Conservation (phyloP, 1,139 yeast species). For the Blastobotrys apis region DNA sequence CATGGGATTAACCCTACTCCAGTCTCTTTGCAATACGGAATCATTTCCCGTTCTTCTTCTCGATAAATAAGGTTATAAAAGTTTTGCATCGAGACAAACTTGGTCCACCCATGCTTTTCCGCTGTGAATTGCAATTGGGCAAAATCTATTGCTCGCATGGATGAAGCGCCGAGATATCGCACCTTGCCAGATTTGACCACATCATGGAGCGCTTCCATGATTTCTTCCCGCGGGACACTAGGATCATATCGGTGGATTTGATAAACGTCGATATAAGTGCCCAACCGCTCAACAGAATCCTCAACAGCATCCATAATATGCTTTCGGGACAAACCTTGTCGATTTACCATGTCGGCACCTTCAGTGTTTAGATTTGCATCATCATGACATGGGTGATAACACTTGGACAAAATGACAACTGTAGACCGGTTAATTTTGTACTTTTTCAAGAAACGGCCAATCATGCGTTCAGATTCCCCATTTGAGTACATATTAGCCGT, state of each 20-base stretch:
- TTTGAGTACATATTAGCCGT: conserved; percentile 50
- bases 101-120: conserved; percentile 49
- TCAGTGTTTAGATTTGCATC: conserved; percentile 33
- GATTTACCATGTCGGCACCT: conserved; percentile 36
- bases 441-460: conserved; percentile 44
- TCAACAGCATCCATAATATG: conserved; percentile 50
- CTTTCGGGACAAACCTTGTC: conserved; percentile 44
- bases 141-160: conserved; percentile 45
- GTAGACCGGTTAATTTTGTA: conserved; percentile 44
- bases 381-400: conserved; percentile 50
- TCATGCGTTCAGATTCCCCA: conserved; percentile 42
- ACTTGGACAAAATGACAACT: conserved; percentile 47
- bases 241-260: conserved; percentile 61
- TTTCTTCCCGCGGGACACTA: conserved; percentile 45
- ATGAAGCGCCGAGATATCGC: conserved; percentile 57
- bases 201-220: conserved; percentile 52
- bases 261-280: conserved; percentile 72
- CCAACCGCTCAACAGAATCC: conserved; percentile 49
- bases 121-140: conserved; percentile 49
- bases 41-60: conserved; percentile 60
- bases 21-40: conserved; percentile 46
- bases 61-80: conserved; percentile 52
- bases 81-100: conserved; percentile 57
- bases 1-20: conserved; percentile 50
- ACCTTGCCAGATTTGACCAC: conserved; percentile 46